phyloP scores from a whole-genome alignment of 768 basidiomycete species.

The Leccinum uliginosum region DNA sequence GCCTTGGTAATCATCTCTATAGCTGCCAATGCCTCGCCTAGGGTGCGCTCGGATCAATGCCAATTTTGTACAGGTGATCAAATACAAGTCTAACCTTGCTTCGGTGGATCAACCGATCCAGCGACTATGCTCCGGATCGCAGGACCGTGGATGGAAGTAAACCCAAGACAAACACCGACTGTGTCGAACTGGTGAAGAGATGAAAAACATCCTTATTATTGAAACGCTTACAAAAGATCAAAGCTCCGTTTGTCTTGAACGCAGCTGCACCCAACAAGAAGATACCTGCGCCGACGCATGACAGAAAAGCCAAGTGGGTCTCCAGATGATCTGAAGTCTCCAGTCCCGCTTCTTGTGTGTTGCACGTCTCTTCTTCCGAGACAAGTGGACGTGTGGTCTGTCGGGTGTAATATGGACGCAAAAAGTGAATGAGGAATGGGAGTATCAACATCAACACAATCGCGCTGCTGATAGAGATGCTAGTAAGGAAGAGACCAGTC shows the following conservation, averaged over 20 bases:
- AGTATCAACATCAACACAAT: conserved; percentile 18
- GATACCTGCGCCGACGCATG: conserved; percentile 16
- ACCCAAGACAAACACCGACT: conserved; percentile 20
- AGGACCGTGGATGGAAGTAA: conserved; percentile 14
- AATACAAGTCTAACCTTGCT: conserved; percentile 20
- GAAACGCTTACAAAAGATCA: conserved; percentile 15
- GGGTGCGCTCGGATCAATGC: not conserved
- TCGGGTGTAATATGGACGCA: conserved; percentile 26
- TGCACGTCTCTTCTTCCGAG: not conserved
- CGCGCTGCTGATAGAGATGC: conserved; percentile 11
- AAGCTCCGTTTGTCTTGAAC: conserved; percentile 2
- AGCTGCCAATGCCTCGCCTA: conserved; percentile 28
- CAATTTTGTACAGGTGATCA: too few relatives aligned
- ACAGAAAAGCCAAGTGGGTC: conserved; percentile 23
- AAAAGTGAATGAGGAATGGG: conserved; percentile 20
- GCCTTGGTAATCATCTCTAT: conserved; percentile 24
- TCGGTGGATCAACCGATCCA: conserved; percentile 24
- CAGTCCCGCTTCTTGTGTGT: not conserved
- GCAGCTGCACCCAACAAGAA: conserved; percentile 11
- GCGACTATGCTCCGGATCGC: conserved; percentile 23
- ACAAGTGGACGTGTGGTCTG: not conserved
- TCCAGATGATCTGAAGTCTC: conserved; percentile 27
- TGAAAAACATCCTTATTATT: not conserved
- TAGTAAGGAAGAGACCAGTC: conserved; percentile 28
- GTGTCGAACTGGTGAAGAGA: not conserved